phyloP scores from a whole-genome alignment of 305 asterid species.

The Caryopteris hybrid region DNA sequence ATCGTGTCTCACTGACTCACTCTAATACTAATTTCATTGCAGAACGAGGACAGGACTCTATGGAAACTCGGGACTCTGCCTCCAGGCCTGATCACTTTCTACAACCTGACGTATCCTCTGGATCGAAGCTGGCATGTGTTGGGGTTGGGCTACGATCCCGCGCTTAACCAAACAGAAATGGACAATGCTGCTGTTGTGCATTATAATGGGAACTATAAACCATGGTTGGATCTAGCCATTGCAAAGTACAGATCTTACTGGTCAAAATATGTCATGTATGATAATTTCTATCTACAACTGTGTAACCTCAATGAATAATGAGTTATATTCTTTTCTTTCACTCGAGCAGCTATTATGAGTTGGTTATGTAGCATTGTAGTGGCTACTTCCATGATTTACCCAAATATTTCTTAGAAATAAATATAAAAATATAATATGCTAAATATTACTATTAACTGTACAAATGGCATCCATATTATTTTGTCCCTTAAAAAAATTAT shows the following conservation, averaged over 20 bases:
- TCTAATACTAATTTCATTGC: slow-evolving; percentile 27
- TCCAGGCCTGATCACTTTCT: slow-evolving; percentile 88
- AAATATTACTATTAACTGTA: too few species aligned
- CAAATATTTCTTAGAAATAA: too few species aligned
- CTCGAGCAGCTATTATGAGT: too few species aligned
- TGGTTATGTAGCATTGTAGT: too few species aligned
- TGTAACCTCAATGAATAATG: slow-evolving; percentile 46
- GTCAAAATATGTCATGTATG: slow-evolving; percentile 67
- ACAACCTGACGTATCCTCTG: slow-evolving; percentile 83
- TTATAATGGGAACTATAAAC: slow-evolving; percentile 93
- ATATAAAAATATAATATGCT: too few species aligned
- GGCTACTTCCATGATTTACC: too few species aligned
- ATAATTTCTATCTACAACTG: slow-evolving; percentile 59
- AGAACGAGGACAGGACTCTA: slow-evolving; percentile 90
- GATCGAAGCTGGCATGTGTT: slow-evolving; percentile 91
- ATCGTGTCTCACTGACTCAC: slow-evolving; percentile 1
- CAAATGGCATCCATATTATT: too few species aligned
- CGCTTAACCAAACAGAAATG: slow-evolving; percentile 82
- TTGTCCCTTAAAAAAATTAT: too few species aligned
- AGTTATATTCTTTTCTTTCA: background rate
- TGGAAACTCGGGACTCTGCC: slow-evolving; percentile 99
- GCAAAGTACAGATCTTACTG: slow-evolving; percentile 82
- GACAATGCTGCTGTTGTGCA: slow-evolving; percentile 91
- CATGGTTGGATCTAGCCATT: slow-evolving; percentile 96
- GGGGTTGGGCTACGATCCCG: slow-evolving; percentile 98